phyloP scores from a whole-genome alignment of 306 rosid genomes.

The Ziziphus jujuba region DNA sequence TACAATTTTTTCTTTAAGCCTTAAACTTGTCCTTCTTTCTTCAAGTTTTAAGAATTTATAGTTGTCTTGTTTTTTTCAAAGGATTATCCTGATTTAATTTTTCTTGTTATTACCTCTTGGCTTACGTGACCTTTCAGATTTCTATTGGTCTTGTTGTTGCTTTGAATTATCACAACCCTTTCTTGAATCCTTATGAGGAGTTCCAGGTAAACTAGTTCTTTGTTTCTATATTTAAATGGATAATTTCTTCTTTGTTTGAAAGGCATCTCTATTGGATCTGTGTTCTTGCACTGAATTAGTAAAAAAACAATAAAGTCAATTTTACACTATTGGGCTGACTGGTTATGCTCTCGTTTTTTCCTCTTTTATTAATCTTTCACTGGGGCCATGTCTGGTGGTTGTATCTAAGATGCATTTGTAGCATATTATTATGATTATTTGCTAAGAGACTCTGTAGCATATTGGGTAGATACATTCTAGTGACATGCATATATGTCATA shows the following conservation, averaged over 20 bases:
- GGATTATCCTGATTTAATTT: constrained; percentile 12
- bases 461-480: too few species aligned
- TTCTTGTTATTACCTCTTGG: constrained; percentile 17
- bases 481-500: too few species aligned
- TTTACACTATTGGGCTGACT: background rate
- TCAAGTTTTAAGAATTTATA: background rate
- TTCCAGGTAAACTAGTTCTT: constrained; percentile 62
- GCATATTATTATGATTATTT: too few species aligned
- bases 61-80: constrained; percentile 10
- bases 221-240: background rate
- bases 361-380: background rate
- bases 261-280: background rate
- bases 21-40: too few species aligned
- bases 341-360: background rate
- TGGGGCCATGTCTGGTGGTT: too few species aligned
- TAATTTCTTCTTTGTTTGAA: background rate
- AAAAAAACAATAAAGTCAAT: background rate
- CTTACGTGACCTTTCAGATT: constrained; percentile 48
- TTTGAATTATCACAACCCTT: constrained; percentile 82
- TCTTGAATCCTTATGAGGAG: constrained; percentile 85
- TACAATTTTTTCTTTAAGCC: too few species aligned
- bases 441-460: too few species aligned
- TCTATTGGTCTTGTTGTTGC: constrained; percentile 89
- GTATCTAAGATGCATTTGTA: too few species aligned
- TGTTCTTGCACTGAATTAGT: background rate